A percentile compares a stretch with the other conserved stretches of the same genome.
phyloP scores from a whole-genome alignment of 1,284 basidiomycete species.

The Mycosarcoma maydis region DNA sequence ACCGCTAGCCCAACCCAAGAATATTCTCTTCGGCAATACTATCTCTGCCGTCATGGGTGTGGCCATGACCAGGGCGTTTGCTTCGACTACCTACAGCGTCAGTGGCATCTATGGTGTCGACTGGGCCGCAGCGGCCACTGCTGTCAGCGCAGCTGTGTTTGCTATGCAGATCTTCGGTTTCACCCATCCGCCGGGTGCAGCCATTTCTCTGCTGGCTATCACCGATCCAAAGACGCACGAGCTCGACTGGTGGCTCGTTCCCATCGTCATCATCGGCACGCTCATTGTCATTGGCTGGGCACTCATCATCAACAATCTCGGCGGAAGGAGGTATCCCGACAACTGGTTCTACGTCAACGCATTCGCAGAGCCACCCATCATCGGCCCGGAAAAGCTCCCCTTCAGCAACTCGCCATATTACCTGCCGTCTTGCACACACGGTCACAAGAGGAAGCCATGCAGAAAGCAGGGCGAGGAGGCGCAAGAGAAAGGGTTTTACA shows the following conservation, averaged over 20 bases:
- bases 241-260: slow-evolving; percentile 47
- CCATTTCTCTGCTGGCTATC: slow-evolving; percentile 46
- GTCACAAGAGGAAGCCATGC: slow-evolving; percentile 10
- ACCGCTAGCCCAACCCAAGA: slow-evolving; percentile 54
- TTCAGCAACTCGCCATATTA: slow-evolving; percentile 23
- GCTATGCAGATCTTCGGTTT: slow-evolving; percentile 59
- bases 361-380: slow-evolving; percentile 29
- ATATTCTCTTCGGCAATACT: slow-evolving; percentile 57
- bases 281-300: slow-evolving; percentile 59
- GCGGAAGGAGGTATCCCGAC: slow-evolving; percentile 38
- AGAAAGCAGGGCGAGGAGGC: not conserved
- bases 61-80: slow-evolving; percentile 48
- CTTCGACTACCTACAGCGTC: slow-evolving; percentile 35
- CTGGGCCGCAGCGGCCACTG: slow-evolving; percentile 46
- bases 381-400: slow-evolving; percentile 38
- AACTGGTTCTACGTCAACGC: slow-evolving; percentile 41
- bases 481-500: slow-evolving; percentile 29
- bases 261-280: slow-evolving; percentile 23
- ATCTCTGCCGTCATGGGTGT: slow-evolving; percentile 53
- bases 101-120: slow-evolving; percentile 35
- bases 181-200: slow-evolving; percentile 59
- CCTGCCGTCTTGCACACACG: not conserved
- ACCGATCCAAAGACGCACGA: slow-evolving; percentile 34
- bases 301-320: slow-evolving; percentile 58
- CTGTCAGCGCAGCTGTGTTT: slow-evolving; percentile 36